Conservation (phyloP, 306 rosid genomes). For the Comarum palustre region DNA sequence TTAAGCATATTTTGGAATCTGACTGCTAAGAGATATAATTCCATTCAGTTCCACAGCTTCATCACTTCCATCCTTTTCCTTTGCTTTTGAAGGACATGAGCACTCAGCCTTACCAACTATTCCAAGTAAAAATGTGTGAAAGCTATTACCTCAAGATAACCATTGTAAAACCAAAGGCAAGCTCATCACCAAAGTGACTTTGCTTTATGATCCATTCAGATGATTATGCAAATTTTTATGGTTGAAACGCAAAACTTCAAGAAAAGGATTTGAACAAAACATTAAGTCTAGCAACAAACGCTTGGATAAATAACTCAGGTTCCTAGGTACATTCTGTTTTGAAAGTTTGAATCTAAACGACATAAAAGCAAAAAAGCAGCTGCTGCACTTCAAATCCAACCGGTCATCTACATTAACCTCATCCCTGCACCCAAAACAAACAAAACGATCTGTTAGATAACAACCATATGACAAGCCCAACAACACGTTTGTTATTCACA, state of each 20-base stretch:
- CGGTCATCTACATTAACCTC: slow-evolving; percentile 12
- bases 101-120: too few relatives aligned
- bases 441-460: background rate
- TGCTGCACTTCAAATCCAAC: slow-evolving; percentile 6
- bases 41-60: too few relatives aligned
- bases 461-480: background rate
- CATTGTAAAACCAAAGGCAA: too few relatives aligned
- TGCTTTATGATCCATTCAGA: background rate
- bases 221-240: background rate
- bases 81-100: too few relatives aligned
- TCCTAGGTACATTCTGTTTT: slow-evolving; percentile 7
- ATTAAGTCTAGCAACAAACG: background rate
- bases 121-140: too few relatives aligned
- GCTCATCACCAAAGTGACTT: background rate
- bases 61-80: too few relatives aligned
- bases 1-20: background rate
- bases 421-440: background rate
- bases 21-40: background rate
- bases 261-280: background rate
- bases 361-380: slow-evolving; percentile 4
- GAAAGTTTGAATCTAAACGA: slow-evolving; percentile 2
- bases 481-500: too few relatives aligned
- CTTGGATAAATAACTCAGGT: background rate
- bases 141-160: too few relatives aligned
- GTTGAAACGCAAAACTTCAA: background rate